Evolutionary conservation across 1,284 basidiomycete species (phyloP), one percentile per base, ranked within the genome.

Genomic region (Irpex sp.): DNA sequence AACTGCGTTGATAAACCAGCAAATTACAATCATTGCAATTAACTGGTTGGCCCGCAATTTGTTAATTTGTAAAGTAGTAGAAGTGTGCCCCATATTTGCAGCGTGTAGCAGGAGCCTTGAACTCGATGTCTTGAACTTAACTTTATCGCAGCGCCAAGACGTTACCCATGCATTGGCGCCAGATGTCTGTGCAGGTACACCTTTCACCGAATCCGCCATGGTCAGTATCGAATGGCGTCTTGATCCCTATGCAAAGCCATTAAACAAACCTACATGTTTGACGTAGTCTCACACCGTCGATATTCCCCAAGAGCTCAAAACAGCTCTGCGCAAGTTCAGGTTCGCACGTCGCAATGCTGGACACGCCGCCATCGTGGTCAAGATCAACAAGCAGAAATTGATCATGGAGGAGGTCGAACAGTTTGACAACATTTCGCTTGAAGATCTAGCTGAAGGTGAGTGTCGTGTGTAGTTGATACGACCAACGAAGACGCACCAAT

Each of bases 401-500:
- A 72, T 86, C 67, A 90, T 96, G 88, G 89, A 90, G 70, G 88
- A 93, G 70, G 90, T 89, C 39, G 92, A 94, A 67, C 85, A 88
- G 70, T 89, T 92, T 67, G 88, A 92, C 72, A 79, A 86, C 65
- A 87, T 92, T 65, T 82, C 80, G 63, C 85, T 94, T 63, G 92
- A 93, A 69, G 93, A 95, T 37, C 85, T 96, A 47, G 92, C 86
- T 11, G 90, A 95, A 77, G 93, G 93, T 93, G 64, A 65, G 72
- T 66, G 26, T 37, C 19, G 4, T 60, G 53, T 65, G 60, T 61
- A 50, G 59, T 39, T 46, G n/a, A 50, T 26, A 53, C 37, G 50
- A 33, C 47, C 35, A 39, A 50, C 50, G 17, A 9, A 43, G 56
- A 43, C 39, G 35, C 51, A 49, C 15, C n/a, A 47, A 4, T 15